A percentile compares a stretch with the other conserved stretches of the same genome.
These are phyloP conservation scores for Orbilia javanica DNA, from an alignment of 2,329 filamentous ascomycete species.

Conservation along the genomic window DNA sequence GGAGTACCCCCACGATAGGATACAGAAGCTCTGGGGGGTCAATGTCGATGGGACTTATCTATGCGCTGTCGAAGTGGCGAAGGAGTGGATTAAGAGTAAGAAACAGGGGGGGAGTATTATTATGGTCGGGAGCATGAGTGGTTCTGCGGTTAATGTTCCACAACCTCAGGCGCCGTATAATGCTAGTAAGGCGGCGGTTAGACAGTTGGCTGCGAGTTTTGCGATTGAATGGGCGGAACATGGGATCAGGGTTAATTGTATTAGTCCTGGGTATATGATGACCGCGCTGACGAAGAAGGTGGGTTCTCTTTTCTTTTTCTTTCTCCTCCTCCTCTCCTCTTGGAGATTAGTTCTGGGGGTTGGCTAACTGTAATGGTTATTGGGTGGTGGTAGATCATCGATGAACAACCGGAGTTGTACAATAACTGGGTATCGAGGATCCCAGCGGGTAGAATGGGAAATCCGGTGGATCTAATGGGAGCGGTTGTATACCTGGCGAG, in stretches of 20 bases:
- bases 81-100: conserved; percentile 83
- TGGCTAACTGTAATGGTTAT: no score
- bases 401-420: conserved; percentile 90
- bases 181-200: conserved; percentile 88
- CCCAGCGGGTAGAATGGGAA: conserved; percentile 92
- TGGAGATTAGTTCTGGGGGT: background rate
- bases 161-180: conserved; percentile 78
- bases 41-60: conserved; percentile 94
- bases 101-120: conserved; percentile 86
- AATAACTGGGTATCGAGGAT: conserved; percentile 92
- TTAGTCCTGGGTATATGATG: conserved; percentile 96
- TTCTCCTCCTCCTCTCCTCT: conserved; percentile 89
- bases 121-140: conserved; percentile 95
- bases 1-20: conserved; percentile 86
- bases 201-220: conserved; percentile 86
- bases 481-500: conserved; percentile 88
- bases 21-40: conserved; percentile 93
- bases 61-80: conserved; percentile 85
- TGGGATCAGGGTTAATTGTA: conserved; percentile 92
- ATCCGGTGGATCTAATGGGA: conserved; percentile 91
- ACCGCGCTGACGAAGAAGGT: conserved; percentile 75
- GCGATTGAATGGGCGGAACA: conserved; percentile 93
- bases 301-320: no score
- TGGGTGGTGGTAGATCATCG: conserved; percentile 73
- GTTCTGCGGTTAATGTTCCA: conserved; percentile 91